Percentiles rank a stretch among this genome's conserved stretches.
Evolutionary conservation across 1,284 basidiomycete genomes (phyloP).

Genomic region (Chalciporus sp.): DNA sequence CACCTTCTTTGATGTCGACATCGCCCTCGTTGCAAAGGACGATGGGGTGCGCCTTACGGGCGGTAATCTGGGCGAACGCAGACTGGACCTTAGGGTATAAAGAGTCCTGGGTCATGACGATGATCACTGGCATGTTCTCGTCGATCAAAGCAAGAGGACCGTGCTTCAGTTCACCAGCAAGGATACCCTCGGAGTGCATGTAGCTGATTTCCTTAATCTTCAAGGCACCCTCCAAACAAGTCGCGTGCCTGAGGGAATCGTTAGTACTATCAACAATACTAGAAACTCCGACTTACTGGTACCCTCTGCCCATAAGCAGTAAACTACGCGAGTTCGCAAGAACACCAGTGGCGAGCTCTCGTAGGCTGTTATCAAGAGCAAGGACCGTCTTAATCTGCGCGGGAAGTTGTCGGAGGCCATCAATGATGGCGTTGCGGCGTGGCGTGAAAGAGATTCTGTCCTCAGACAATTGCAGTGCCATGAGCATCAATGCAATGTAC

Average conservation of each 20-base stretch:
- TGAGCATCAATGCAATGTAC: conserved; percentile 98
- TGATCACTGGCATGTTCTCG: conserved; percentile 97
- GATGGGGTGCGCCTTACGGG: conserved; percentile 94
- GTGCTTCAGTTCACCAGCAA: conserved; percentile 98
- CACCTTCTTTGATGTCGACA: conserved; percentile 72
- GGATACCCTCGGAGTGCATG: conserved; percentile 92
- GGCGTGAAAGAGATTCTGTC: conserved; percentile 93
- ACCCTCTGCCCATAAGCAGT: conserved; percentile 97
- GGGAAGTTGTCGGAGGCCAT: conserved; percentile 90
- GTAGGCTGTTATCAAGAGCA: conserved; percentile 77
- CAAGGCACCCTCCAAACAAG: conserved; percentile 96
- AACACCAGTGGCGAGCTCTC: conserved; percentile 82
- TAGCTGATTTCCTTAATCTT: conserved; percentile 99
- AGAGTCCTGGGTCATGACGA: conserved; percentile 99
- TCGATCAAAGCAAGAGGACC: conserved; percentile 97
- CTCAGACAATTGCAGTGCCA: conserved; percentile 96
- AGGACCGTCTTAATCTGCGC: conserved; percentile 90
- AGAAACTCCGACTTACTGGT: conserved; percentile 65
- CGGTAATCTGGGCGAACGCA: conserved; percentile 95
- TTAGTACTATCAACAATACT: not conserved
- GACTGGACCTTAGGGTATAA: conserved; percentile 98
- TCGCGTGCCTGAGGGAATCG: conserved; percentile 66
- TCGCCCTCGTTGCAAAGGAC: conserved; percentile 97
- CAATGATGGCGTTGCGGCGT: conserved; percentile 92
- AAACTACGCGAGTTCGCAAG: conserved; percentile 84